phyloP scores from a whole-genome alignment of 176 grass and related monocot species.

The Raddia distichophylla region DNA sequence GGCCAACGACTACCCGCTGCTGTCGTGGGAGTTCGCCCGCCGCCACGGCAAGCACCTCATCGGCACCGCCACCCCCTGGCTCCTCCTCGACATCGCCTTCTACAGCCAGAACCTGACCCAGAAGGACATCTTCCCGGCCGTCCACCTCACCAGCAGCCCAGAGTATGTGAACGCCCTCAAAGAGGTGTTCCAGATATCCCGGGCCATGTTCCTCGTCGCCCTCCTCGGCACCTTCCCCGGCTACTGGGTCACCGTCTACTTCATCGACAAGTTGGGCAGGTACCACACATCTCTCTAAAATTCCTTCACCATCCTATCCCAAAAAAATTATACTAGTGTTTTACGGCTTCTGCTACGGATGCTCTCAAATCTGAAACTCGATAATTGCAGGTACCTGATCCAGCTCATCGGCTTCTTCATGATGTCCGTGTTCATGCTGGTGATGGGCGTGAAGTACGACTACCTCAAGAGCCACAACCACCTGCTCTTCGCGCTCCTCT shows the following conservation, averaged over 20 bases:
- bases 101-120: conserved; percentile 92
- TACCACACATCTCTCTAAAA: too few relatives aligned
- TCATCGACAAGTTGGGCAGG: too few relatives aligned
- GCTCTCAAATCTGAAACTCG: too few relatives aligned
- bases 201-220: conserved; percentile 45
- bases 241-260: conserved; percentile 47
- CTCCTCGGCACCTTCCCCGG: conserved; percentile 48
- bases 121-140: conserved; percentile 76
- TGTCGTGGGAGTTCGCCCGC: conserved; percentile 22
- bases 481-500: conserved; percentile 10
- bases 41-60: conserved; percentile 42
- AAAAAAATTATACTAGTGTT: too few relatives aligned
- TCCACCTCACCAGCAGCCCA: not conserved
- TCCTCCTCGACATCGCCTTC: conserved; percentile 83
- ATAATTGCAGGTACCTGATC: conserved; percentile 27
- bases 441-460: conserved; percentile 9
- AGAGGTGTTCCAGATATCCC: conserved; percentile 38
- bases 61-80: conserved; percentile 64
- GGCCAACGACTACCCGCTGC: conserved; percentile 30
- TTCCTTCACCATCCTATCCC: too few relatives aligned
- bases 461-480: conserved; percentile 20
- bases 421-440: conserved; percentile 49
- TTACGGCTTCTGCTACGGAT: too few relatives aligned
- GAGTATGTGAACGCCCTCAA: conserved; percentile 19
- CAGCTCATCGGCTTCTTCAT: conserved; percentile 53